Base-by-base conservation (phyloP, 768 basidiomycete genomes). In the Mycena polygramma region DNA sequence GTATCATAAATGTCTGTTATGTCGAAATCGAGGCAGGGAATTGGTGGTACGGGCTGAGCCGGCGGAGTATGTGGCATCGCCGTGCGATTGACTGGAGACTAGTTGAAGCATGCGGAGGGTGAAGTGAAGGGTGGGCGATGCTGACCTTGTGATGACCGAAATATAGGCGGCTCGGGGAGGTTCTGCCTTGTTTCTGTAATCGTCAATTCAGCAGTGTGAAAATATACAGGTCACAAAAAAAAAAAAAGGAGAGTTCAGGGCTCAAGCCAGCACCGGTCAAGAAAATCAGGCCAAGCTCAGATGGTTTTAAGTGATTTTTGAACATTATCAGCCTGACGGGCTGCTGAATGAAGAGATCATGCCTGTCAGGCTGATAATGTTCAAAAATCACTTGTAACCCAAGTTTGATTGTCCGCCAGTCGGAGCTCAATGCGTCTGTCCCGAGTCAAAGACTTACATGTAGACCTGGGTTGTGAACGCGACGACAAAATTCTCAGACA, bases 1-100 rank as follows among this genome's bases (percentile, higher is more conserved):
- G 62, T 24, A 10, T 68, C 53, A 48, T 45, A 36, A 37, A 57
- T 37, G 17, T 57, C 67, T 24, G 30, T 30, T 30, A 41, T 36
- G 51, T 46, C 39, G 46, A 36, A 49, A 24, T n/a, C 46, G 26
- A 49, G 30, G 6, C 30, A 30, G 2, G 30, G 30, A 30, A 2
- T 3, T 30, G 30, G 30, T 30, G 24, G 63, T 66, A 68, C 20
- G 62, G 43, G 48, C 52, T 54, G 52, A 64, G 17, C 15, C 37
- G 35, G 63, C 63, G 57, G 22, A 65, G 60, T 30, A 63, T 68
- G 46, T 8, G 53, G 52, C 46, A 52, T 26, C 53, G 55, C 39
- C n/a, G 55, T 17, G 20, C 41, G 24, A 15, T 35, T 63, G 57
- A 14, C 52, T 53, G 13, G 43, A 5, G 49, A 22, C 35, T 7